These are phyloP conservation scores for Dovyalis caffra DNA, from an alignment of 345 rosid species.

Conservation along the genomic window DNA sequence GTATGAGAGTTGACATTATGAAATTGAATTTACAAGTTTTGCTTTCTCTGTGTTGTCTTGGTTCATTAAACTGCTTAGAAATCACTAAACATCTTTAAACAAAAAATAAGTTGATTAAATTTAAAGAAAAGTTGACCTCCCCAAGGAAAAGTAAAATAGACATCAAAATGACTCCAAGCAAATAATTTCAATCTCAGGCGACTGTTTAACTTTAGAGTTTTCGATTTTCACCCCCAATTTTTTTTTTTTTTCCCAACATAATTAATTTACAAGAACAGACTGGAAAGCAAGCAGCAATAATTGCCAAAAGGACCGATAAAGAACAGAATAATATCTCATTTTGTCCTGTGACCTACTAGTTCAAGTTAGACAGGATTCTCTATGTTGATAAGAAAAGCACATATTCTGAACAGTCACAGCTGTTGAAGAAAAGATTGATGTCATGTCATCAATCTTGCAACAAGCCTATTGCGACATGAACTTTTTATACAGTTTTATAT, in stretches of 20 bases:
- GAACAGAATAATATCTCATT: constrained; percentile 32
- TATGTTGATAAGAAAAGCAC: constrained; percentile 33
- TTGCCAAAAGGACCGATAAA: background rate
- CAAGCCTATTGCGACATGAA: background rate
- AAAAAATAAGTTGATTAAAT: constrained; percentile 18
- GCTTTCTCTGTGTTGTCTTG: constrained; percentile 13
- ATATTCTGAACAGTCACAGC: constrained; percentile 20
- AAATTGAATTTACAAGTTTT: constrained; percentile 17
- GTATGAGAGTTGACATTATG: constrained; percentile 18
- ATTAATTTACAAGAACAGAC: background rate
- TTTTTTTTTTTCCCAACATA: background rate
- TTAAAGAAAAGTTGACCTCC: constrained; percentile 13
- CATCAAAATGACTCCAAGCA: no score
- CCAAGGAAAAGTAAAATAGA: no score
- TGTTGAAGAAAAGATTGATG: background rate
- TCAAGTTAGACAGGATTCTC: constrained; percentile 26
- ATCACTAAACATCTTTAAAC: background rate
- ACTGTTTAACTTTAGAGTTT: background rate
- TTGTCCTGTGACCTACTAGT: constrained; percentile 11
- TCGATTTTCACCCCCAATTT: background rate
- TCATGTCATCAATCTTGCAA: background rate
- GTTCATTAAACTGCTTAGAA: constrained; percentile 18
- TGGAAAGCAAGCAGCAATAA: background rate
- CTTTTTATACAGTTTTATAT: background rate
- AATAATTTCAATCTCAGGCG: no score